Evolutionary conservation across 2,329 filamentous ascomycete genomes (phyloP), one percentile per base, ranked within the genome.

Genomic region (Samsoniella hepiali): DNA sequence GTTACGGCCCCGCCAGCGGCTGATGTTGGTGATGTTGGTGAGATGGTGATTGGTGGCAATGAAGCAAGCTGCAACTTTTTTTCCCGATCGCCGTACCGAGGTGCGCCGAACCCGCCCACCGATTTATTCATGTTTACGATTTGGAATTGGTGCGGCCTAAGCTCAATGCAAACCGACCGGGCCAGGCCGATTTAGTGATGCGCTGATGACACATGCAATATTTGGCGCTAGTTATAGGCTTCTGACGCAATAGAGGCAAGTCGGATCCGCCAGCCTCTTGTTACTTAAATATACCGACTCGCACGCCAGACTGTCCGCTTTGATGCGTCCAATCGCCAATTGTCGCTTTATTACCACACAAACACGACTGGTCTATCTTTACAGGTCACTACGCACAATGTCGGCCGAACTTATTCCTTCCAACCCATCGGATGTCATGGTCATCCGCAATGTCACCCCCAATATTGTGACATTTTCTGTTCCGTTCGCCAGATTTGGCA

Each of bases 361-460:
- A 10, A 40, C 36, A 31, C 42, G 27, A 13, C 15, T 42, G 3
- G 5, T 5, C 17, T 4, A n/a, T 42, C 9, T 29, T 32, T 13
- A 22, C 3, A 34, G 15, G 49, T 49, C 44, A 22, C 32, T 50
- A 13, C 40, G 32, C 69, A 72, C 60, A 68, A 89, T 89, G 85
- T 84, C 85, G 62, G 79, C 81, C 8, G 84, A 87, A 70, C 83
- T 91, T 62, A 83, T 91, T 63, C 89, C 89, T 5, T 70, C 78
- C 17, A 88, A 94, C 70, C 93, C 93, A 13, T 84, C 87, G 22
- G 86, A 91, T 71, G 88, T 95, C 67, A 96, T 97, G 89, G 91
- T 97, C 65, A 94, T 96, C 71, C 91, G 94, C 67, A 84, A 93
- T 69, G 78, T 98, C 69, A 91, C 90, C 2, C 90, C 91, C 15